These are phyloP conservation scores for Peronospora destructor DNA, from an alignment of 352 stramenopile genomes.

Conservation along the genomic window DNA sequence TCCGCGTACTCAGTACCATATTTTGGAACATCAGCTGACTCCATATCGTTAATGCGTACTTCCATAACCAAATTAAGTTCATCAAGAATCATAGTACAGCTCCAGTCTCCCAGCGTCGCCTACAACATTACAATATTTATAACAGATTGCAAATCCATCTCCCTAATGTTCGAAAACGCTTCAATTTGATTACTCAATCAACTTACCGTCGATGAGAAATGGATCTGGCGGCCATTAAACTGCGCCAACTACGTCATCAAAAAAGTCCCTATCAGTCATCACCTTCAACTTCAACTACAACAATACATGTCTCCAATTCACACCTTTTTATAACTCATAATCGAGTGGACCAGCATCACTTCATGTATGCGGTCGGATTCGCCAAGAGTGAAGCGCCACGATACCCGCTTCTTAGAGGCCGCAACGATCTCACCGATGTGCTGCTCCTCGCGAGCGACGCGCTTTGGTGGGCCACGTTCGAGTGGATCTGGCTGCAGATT, in stretches of 20 bases:
- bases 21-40: slow-evolving; percentile 69
- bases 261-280: slow-evolving; percentile 5
- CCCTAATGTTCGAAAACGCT: slow-evolving; percentile 5
- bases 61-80: slow-evolving; percentile 68
- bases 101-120: slow-evolving; percentile 71
- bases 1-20: slow-evolving; percentile 39
- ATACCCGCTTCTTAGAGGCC: slow-evolving; percentile 77
- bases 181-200: slow-evolving; percentile 1
- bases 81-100: slow-evolving; percentile 72
- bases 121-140: slow-evolving; percentile 18
- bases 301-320: not conserved
- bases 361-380: slow-evolving; percentile 67
- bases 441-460: slow-evolving; percentile 62
- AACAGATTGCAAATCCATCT: not conserved
- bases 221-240: slow-evolving; percentile 74
- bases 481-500: slow-evolving; percentile 61
- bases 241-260: slow-evolving; percentile 44
- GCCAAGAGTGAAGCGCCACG: slow-evolving; percentile 78
- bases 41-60: slow-evolving; percentile 81
- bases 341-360: slow-evolving; percentile 71
- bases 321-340: slow-evolving; percentile 85
- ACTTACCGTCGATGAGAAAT: slow-evolving; percentile 72
- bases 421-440: slow-evolving; percentile 76
- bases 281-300: not conserved
- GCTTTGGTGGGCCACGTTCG: slow-evolving; percentile 63